Percentiles rank a stretch among this genome's conserved stretches.
These are phyloP conservation scores for Raddia distichophylla DNA, from an alignment of 176 grass and related monocot species.

Conservation along the genomic window DNA sequence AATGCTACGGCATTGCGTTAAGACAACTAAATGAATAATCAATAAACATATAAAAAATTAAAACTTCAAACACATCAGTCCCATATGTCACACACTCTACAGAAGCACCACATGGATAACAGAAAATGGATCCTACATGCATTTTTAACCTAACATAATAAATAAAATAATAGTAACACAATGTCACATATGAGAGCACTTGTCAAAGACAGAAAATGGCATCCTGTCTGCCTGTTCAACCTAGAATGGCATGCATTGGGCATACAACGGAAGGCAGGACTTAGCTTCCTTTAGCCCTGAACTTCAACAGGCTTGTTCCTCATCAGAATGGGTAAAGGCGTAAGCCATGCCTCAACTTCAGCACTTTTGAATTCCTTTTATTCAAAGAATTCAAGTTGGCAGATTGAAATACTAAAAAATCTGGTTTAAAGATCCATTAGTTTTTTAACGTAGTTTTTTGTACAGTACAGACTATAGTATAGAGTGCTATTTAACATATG, in stretches of 20 bases:
- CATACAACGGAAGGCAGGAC: not conserved
- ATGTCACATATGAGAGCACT: not conserved
- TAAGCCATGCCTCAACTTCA: not conserved
- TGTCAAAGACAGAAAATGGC: not conserved
- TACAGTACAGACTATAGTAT: not conserved
- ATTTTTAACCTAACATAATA: conserved; percentile 17
- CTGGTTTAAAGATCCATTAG: not conserved
- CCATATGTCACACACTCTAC: conserved; percentile 4
- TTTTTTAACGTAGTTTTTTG: not conserved
- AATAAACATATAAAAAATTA: not conserved
- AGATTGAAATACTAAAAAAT: not conserved
- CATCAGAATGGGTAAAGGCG: not conserved
- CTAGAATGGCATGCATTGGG: not conserved
- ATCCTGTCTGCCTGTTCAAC: conserved; percentile 4
- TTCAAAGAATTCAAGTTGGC: not conserved
- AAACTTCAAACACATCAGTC: conserved; percentile 14
- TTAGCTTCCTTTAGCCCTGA: conserved; percentile 7
- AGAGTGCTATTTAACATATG: not conserved
- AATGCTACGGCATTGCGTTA: conserved; percentile 19
- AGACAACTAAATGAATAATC: not conserved
- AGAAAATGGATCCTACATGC: not conserved
- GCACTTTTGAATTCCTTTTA: too few species aligned
- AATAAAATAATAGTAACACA: not conserved
- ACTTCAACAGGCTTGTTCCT: conserved; percentile 11
- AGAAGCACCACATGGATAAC: not conserved